phyloP scores from a whole-genome alignment of 768 basidiomycete species.

The Boletus subcaerulescens region DNA sequence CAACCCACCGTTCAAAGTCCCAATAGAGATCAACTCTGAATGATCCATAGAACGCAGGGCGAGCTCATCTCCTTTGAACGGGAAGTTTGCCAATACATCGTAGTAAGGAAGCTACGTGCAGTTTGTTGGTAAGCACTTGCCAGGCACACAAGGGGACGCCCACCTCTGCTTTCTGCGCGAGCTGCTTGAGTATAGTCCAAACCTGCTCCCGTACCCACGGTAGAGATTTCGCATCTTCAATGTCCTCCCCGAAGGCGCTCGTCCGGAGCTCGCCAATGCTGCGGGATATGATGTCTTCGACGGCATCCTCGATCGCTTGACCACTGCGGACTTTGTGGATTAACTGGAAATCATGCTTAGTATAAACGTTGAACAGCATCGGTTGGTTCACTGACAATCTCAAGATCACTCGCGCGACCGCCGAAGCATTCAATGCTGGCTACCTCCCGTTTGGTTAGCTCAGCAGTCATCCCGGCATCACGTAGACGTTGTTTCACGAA shows the following conservation, averaged over 20 bases:
- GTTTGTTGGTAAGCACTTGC: conserved; percentile 3
- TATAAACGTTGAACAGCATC: not conserved
- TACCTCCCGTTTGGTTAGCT: conserved; percentile 55
- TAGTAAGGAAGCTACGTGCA: conserved; percentile 69
- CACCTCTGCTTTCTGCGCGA: conserved; percentile 65
- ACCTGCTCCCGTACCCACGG: conserved; percentile 87
- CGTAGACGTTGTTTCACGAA: conserved; percentile 79
- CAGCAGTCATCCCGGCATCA: conserved; percentile 50
- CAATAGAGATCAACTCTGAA: conserved; percentile 80
- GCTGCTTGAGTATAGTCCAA: conserved; percentile 74
- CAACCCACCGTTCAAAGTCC: conserved; percentile 63
- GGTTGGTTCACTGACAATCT: conserved; percentile 53
- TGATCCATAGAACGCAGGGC: conserved; percentile 84
- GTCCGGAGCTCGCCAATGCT: conserved; percentile 84
- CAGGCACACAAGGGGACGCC: conserved; percentile 24
- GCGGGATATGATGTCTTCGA: conserved; percentile 84
- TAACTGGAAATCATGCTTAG: conserved; percentile 43
- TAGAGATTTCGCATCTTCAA: conserved; percentile 79
- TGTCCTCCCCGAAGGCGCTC: conserved; percentile 90
- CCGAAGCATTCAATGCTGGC: conserved; percentile 72
- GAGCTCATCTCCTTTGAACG: conserved; percentile 89
- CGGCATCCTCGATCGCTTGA: conserved; percentile 69
- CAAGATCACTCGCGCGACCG: conserved; percentile 87
- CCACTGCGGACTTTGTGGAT: conserved; percentile 83
- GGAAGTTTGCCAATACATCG: conserved; percentile 74